Percentiles rank a stretch among this genome's conserved stretches.
Conservation (phyloP, 1,139 yeast species). For the Entelexis sorbosivorans region DNA sequence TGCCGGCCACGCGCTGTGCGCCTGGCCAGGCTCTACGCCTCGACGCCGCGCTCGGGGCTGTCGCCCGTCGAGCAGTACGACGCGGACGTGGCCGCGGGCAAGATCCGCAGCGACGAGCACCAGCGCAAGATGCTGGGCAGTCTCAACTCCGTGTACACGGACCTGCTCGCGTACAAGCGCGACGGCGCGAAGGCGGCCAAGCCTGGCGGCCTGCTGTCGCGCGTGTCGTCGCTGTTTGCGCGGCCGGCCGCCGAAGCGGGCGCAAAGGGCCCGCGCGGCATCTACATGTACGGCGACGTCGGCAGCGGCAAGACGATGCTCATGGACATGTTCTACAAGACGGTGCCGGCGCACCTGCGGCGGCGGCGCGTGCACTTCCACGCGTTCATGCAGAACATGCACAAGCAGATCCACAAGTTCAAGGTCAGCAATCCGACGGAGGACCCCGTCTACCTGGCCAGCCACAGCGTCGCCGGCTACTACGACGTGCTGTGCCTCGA, state of each 20-base stretch:
- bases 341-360: slow-evolving; percentile 65
- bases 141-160: slow-evolving; percentile 24
- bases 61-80: slow-evolving; percentile 55
- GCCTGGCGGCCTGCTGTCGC: slow-evolving; percentile 6
- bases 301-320: slow-evolving; percentile 98
- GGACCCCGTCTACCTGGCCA: slow-evolving; percentile 76
- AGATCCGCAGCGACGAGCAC: slow-evolving; percentile 52
- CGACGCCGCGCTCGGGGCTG: neutral
- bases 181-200: neutral
- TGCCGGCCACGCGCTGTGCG: neutral
- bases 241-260: neutral
- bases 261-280: slow-evolving; percentile 49
- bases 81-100: slow-evolving; percentile 41
- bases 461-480: slow-evolving; percentile 66
- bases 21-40: neutral
- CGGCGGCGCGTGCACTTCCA: slow-evolving; percentile 84
- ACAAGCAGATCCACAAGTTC: slow-evolving; percentile 72
- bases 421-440: slow-evolving; percentile 44
- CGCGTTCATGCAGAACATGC: slow-evolving; percentile 91
- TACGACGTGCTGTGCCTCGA: slow-evolving; percentile 83
- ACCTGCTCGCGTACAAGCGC: slow-evolving; percentile 20
- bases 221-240: slow-evolving; percentile 1
- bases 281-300: slow-evolving; percentile 90
- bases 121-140: slow-evolving; percentile 33
- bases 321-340: slow-evolving; percentile 84